These are phyloP conservation scores for Claviceps sp. DNA, from an alignment of 2,329 filamentous ascomycete genomes.

Conservation along the genomic window DNA sequence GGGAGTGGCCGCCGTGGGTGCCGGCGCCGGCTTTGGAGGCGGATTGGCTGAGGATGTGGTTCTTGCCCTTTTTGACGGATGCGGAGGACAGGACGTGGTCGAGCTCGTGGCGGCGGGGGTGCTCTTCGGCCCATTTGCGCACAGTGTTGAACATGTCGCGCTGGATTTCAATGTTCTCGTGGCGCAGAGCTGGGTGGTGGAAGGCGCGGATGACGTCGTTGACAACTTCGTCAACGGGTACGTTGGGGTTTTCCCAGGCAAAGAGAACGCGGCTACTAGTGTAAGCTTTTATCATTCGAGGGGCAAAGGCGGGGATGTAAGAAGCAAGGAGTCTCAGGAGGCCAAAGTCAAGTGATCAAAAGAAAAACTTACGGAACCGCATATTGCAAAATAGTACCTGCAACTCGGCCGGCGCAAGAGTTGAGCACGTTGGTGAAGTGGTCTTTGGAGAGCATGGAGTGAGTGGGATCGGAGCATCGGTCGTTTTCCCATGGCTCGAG, in stretches of 20 bases:
- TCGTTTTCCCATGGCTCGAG: slow-evolving; percentile 71
- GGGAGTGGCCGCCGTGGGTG: slow-evolving; percentile 19
- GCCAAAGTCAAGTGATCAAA: not conserved
- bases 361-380: slow-evolving; percentile 54
- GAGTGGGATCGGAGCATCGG: slow-evolving; percentile 62
- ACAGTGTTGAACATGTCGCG: slow-evolving; percentile 82
- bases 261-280: slow-evolving; percentile 55
- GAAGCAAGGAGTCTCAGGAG: not conserved
- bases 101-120: slow-evolving; percentile 52
- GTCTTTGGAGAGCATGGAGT: slow-evolving; percentile 74
- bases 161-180: slow-evolving; percentile 67
- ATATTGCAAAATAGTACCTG: slow-evolving; percentile 69
- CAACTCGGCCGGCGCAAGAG: slow-evolving; percentile 61
- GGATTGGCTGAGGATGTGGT: slow-evolving; percentile 45
- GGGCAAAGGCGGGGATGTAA: not conserved
- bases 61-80: slow-evolving; percentile 70
- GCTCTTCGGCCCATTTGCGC: slow-evolving; percentile 62
- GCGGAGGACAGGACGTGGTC: slow-evolving; percentile 69
- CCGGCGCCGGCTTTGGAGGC: slow-evolving; percentile 18
- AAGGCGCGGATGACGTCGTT: slow-evolving; percentile 72
- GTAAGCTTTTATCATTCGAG: not conserved
- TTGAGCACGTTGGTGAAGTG: slow-evolving; percentile 73
- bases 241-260: slow-evolving; percentile 79
- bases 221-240: slow-evolving; percentile 71
- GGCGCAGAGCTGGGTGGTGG: slow-evolving; percentile 77